A percentile compares a stretch with the other conserved stretches of the same genome.
These are phyloP conservation scores for Camellia japonica DNA, from an alignment of 148 eudicot species.

Conservation along the genomic window DNA sequence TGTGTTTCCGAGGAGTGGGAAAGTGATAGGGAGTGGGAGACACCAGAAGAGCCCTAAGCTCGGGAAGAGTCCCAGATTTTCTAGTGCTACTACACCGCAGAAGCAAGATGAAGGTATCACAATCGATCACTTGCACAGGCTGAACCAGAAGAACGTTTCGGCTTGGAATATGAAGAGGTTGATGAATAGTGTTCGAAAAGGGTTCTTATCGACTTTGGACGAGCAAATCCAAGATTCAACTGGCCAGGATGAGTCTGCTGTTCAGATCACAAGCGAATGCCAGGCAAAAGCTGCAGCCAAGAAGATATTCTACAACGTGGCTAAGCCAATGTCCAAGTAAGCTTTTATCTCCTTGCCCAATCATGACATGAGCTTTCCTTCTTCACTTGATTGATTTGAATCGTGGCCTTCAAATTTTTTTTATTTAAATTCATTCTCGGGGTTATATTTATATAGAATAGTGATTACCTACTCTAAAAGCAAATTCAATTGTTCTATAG, in stretches of 20 bases:
- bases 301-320: slow-evolving; percentile 63
- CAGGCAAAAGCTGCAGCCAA: slow-evolving; percentile 75
- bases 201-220: slow-evolving; percentile 64
- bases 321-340: slow-evolving; percentile 57
- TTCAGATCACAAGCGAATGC: slow-evolving; percentile 61
- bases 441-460: background rate
- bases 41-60: slow-evolving; percentile 42
- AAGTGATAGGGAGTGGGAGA: slow-evolving; percentile 39
- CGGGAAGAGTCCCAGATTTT: slow-evolving; percentile 47
- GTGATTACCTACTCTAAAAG: background rate
- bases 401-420: background rate
- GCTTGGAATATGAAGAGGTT: slow-evolving; percentile 98
- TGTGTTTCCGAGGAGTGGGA: slow-evolving; percentile 39
- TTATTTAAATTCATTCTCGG: background rate
- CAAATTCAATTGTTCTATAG: background rate
- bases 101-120: slow-evolving; percentile 50
- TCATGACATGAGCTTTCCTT: background rate
- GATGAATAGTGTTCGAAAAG: slow-evolving; percentile 63
- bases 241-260: slow-evolving; percentile 38
- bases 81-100: slow-evolving; percentile 26
- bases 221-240: slow-evolving; percentile 54
- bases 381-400: background rate
- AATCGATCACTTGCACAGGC: slow-evolving; percentile 74
- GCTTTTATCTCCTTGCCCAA: slow-evolving; percentile 3
- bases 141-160: slow-evolving; percentile 80